Evolutionary conservation across 1,284 basidiomycete species (phyloP).

Genomic region (Ganoderma resinaceum): DNA sequence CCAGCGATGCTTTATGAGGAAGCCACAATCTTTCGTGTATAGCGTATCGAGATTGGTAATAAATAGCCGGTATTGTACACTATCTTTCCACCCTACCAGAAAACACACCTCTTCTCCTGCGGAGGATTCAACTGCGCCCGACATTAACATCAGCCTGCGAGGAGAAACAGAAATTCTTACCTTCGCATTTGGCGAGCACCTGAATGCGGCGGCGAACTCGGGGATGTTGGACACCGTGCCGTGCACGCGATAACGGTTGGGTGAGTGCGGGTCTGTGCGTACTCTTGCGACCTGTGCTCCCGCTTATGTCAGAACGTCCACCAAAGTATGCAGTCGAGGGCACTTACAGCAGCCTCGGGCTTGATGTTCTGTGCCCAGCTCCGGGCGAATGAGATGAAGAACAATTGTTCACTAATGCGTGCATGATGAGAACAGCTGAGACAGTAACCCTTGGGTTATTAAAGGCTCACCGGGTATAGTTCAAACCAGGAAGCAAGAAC

Average conservation of each 20-base stretch:
- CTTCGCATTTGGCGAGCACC: slow-evolving; percentile 74
- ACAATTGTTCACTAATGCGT: slow-evolving; percentile 78
- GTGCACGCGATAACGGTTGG: slow-evolving; percentile 78
- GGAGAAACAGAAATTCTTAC: slow-evolving; percentile 42
- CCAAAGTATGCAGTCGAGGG: not conserved
- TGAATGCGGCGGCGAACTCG: slow-evolving; percentile 81
- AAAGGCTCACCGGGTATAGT: slow-evolving; percentile 67
- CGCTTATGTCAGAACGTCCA: slow-evolving; percentile 31
- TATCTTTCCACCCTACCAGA: slow-evolving; percentile 55
- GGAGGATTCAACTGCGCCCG: slow-evolving; percentile 68
- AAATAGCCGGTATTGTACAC: slow-evolving; percentile 3
- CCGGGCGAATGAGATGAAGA: slow-evolving; percentile 87
- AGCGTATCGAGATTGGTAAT: not conserved
- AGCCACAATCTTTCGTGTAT: not conserved
- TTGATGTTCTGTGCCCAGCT: slow-evolving; percentile 81
- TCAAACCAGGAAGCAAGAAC: slow-evolving; percentile 83
- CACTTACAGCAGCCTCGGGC: slow-evolving; percentile 71
- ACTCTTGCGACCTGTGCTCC: slow-evolving; percentile 72
- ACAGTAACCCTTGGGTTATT: not conserved
- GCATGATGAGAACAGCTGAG: not conserved
- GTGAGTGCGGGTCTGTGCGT: slow-evolving; percentile 90
- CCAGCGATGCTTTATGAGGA: not conserved
- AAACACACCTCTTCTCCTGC: slow-evolving; percentile 67
- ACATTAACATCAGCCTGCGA: slow-evolving; percentile 6
- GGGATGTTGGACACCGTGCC: slow-evolving; percentile 85